Conservation (phyloP, 2,329 filamentous ascomycete genomes). For the Penicillium sp. region DNA sequence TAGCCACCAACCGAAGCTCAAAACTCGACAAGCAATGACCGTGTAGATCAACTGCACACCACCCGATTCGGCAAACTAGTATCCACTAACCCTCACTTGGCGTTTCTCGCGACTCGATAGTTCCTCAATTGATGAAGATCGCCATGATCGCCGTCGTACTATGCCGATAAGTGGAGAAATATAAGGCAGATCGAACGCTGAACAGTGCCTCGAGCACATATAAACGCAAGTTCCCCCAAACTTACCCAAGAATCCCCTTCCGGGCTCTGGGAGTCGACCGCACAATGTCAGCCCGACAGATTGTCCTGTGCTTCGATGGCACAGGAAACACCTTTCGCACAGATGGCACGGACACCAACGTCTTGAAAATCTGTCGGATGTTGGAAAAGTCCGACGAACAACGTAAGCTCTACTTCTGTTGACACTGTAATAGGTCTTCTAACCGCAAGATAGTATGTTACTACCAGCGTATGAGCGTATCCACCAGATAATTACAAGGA, state of each 20-base stretch:
- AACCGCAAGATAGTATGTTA: slow-evolving; percentile 18
- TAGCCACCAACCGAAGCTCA: background rate
- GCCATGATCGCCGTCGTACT: background rate
- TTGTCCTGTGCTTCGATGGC: slow-evolving; percentile 33
- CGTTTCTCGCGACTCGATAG: background rate
- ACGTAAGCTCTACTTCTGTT: slow-evolving; percentile 1
- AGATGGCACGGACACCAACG: slow-evolving; percentile 36
- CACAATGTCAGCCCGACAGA: background rate
- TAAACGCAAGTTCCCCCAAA: background rate
- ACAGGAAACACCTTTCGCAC: slow-evolving; percentile 35
- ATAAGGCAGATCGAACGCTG: background rate
- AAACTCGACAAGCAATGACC: background rate
- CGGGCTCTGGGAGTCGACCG: background rate
- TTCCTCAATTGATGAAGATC: background rate
- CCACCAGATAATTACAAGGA: background rate
- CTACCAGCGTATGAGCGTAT: slow-evolving; percentile 19
- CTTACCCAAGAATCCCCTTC: background rate
- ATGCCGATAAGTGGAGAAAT: background rate
- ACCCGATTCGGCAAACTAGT: background rate
- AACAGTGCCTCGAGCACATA: background rate
- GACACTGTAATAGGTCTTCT: background rate
- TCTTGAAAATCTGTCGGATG: slow-evolving; percentile 37
- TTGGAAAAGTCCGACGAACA: slow-evolving; percentile 27
- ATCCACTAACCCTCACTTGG: background rate
- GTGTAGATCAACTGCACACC: background rate